Evolutionary conservation across 495 filamentous ascomycete genomes (phyloP), one percentile per base, ranked within the genome.

Genomic region (Podospora bellae-mahoneyi): DNA sequence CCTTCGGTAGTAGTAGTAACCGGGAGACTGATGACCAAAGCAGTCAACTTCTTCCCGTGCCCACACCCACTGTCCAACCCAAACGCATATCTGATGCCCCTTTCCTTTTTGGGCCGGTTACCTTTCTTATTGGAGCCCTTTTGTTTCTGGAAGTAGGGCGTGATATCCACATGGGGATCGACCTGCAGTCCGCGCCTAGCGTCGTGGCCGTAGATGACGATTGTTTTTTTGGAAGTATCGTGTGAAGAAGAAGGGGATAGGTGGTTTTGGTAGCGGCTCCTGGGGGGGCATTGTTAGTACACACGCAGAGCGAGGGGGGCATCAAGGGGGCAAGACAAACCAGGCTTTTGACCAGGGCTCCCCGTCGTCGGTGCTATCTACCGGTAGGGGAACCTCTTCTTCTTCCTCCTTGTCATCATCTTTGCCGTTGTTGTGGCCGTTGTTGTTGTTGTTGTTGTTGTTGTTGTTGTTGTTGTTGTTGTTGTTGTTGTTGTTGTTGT

Each of bases 191-290:
- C 92, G 0, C 79, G 76, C 55, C 87, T 87, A 54, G 92, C 85
- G 76, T 98, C 91, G 74, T 99, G 95, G 3, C 94, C 95, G 74
- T 97, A 99, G 60, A 95, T 86, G 2, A 84, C 84, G 20, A 90
- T 89, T 57, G 72, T 65, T 23, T 76, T 76, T 9, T 71, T 64
- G 23, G 23, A 23, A 23, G 1, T 23, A 1, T 23, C 23, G 23
- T 23, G 23, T 23, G 60, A 20, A 57, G 30, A 0, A 15, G 59
- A 4, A 9, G 34, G 53, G 56, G 66, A 53, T 62, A 68, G 69
- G 48, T 19, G 44, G 65, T 77, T 78, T 59, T 79, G 80, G 70
- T 67, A 59, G 34, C 72, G 69, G 67, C 79, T 78, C 82, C 68
- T 67, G 6, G 55, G 7, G 39, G 39, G 39, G 7, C 2, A 16